Base-by-base conservation (phyloP, 1,139 yeast species). In the Schwanniomyces etchellsii region DNA sequence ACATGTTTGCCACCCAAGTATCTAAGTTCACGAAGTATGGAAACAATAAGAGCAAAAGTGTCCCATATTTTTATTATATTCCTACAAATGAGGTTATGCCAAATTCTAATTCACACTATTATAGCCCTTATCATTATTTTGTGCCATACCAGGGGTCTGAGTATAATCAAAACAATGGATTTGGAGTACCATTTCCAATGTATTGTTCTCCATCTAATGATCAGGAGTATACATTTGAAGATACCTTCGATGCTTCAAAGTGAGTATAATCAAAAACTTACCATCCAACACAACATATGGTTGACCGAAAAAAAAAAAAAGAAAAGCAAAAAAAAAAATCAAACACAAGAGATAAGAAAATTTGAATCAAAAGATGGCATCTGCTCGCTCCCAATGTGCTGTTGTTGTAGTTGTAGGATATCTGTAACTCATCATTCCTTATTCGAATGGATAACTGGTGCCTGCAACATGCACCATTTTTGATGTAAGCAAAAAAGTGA, bases 31-130 rank as follows among this genome's bases (percentile, higher is more conserved):
- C 16, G 17, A 28, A 20, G 10, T n/a, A n/a, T n/a, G 25, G 24
- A 4, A 22, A 31, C 15, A 34, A 26, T 15, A 30, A 26, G 13
- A 7, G 9, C 7, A 30, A 29, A n/a, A 35, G 33, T 20, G 36
- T 40, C 11, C 53, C 56, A 5, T 48, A 45, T 27, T 53, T 45
- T 32, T 51, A 49, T 36, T 51, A 50, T 34, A 40, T 52, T 16
- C 57, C 57, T 11, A 39, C 35, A 22, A 34, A 34, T 21, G 49
- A 39, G 21, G 27, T 36, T 15, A 26, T 27, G 3, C 28, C 39
- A 16, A 36, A 35, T 14, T 23, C 28, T 11, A 25, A 17, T 12
- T 25, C 34, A 3, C 10, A 12, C 11, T 48, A 40, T 31, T 50
- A 44, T 29, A 43, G 40, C 28, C 43, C 51, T 15, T 49, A 47